These are phyloP conservation scores for Plantago lanceolata DNA, from an alignment of 305 asterid genomes.

Conservation along the genomic window DNA sequence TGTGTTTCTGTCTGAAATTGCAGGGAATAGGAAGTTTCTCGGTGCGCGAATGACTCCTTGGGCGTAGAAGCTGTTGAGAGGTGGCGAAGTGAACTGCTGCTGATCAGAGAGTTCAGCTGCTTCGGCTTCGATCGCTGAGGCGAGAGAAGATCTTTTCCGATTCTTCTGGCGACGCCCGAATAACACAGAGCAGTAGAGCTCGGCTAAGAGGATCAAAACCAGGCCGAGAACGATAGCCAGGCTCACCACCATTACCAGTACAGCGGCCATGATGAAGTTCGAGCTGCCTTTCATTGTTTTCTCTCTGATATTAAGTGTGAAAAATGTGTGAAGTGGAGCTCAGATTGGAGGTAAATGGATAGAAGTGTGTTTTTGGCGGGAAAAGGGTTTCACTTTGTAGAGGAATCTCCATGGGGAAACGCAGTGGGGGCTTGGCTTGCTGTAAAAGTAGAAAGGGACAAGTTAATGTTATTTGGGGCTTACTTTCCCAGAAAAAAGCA, in stretches of 20 bases:
- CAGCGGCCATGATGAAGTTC: slow-evolving; percentile 43
- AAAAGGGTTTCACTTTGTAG: not conserved
- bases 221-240: slow-evolving; percentile 41
- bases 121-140: not conserved
- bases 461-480: not conserved
- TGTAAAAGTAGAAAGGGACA: not conserved
- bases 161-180: slow-evolving; percentile 25
- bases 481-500: slow-evolving; percentile 8
- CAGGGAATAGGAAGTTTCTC: slow-evolving; percentile 43
- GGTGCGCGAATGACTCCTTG: slow-evolving; percentile 57
- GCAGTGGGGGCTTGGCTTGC: not conserved
- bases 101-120: slow-evolving; percentile 10
- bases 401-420: slow-evolving; percentile 9
- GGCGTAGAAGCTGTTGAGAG: slow-evolving; percentile 39
- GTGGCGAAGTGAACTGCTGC: slow-evolving; percentile 9
- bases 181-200: slow-evolving; percentile 47
- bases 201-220: slow-evolving; percentile 42
- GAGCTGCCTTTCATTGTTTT: slow-evolving; percentile 31
- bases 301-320: not conserved
- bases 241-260: slow-evolving; percentile 31
- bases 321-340: not conserved
- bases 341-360: not conserved
- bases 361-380: slow-evolving; percentile 22
- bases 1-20: slow-evolving; percentile 3
- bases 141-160: not conserved